Conservation (phyloP, 2,329 filamentous ascomycete genomes). For the Aureobasidium melanogenum region DNA sequence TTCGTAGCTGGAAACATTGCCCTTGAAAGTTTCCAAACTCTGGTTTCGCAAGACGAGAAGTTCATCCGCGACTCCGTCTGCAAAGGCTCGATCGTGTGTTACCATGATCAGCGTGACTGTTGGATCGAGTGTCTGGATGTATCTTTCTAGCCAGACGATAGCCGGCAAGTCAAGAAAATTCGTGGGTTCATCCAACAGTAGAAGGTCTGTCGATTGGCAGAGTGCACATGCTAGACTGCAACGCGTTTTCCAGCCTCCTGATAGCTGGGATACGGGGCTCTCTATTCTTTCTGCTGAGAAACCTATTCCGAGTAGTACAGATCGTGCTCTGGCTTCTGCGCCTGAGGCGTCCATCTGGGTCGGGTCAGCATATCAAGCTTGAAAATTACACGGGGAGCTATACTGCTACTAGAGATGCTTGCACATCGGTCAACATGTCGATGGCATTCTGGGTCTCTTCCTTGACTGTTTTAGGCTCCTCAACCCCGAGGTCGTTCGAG, state of each 20-base stretch:
- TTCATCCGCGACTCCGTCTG: conserved; percentile 65
- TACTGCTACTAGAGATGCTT: conserved; percentile 57
- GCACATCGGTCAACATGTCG: conserved; percentile 60
- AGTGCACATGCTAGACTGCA: conserved; percentile 45
- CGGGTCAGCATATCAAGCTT: neutral
- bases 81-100: conserved; percentile 77
- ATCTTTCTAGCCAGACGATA: conserved; percentile 75
- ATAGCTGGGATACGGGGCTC: conserved; percentile 55
- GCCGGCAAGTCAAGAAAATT: conserved; percentile 78
- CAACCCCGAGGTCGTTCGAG: neutral
- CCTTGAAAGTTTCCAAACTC: conserved; percentile 63
- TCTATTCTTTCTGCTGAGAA: conserved; percentile 56
- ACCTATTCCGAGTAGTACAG: conserved; percentile 59
- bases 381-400: too few species aligned
- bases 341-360: conserved; percentile 15
- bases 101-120: conserved; percentile 62
- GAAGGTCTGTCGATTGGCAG: conserved; percentile 63
- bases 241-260: conserved; percentile 51
- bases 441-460: conserved; percentile 60
- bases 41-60: conserved; percentile 68
- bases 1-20: conserved; percentile 65
- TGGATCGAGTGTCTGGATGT: conserved; percentile 49
- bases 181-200: conserved; percentile 79
- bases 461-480: conserved; percentile 49
- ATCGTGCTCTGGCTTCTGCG: conserved; percentile 53